These are phyloP conservation scores for Plasmodium inui DNA, from an alignment of 169 alveolate genomes.

Conservation along the genomic window DNA sequence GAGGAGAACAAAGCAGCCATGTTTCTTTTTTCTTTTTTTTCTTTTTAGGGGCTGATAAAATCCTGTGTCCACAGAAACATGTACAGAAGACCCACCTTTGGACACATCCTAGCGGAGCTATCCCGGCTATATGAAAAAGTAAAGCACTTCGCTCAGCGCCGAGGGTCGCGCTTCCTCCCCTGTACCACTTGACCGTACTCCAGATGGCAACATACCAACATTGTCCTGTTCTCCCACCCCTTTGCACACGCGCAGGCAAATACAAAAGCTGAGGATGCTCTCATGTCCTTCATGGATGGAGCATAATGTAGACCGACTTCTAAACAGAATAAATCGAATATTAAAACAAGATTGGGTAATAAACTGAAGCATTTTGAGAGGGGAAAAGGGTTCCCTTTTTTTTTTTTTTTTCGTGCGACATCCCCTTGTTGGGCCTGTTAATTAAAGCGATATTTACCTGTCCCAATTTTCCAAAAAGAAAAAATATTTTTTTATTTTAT, in stretches of 20 bases:
- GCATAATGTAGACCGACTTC: conserved; percentile 2
- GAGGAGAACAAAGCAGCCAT: not conserved
- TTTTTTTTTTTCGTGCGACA: not conserved
- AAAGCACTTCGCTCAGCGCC: not conserved
- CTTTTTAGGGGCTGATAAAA: conserved; percentile 44
- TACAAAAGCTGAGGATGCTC: conserved; percentile 74
- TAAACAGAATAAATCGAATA: conserved; percentile 3
- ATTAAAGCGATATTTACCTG: not conserved
- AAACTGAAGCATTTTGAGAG: not conserved
- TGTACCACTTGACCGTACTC: not conserved
- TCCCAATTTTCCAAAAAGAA: not conserved
- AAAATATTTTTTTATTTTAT: not conserved
- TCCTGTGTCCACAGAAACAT: conserved; percentile 37
- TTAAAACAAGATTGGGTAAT: not conserved
- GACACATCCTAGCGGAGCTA: conserved; percentile 2
- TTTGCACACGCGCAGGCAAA: conserved; percentile 30
- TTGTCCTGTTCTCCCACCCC: not conserved
- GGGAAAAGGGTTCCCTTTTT: not conserved
- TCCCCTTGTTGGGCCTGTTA: not conserved
- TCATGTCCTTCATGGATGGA: conserved; percentile 77
- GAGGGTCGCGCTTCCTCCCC: not conserved
- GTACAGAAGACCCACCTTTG: conserved; percentile 64
- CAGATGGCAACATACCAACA: not conserved
- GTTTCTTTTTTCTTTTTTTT: not conserved
- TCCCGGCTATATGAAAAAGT: conserved; percentile 51